phyloP scores from a whole-genome alignment of 257 asterid species.

The Solanum clarkiae region DNA sequence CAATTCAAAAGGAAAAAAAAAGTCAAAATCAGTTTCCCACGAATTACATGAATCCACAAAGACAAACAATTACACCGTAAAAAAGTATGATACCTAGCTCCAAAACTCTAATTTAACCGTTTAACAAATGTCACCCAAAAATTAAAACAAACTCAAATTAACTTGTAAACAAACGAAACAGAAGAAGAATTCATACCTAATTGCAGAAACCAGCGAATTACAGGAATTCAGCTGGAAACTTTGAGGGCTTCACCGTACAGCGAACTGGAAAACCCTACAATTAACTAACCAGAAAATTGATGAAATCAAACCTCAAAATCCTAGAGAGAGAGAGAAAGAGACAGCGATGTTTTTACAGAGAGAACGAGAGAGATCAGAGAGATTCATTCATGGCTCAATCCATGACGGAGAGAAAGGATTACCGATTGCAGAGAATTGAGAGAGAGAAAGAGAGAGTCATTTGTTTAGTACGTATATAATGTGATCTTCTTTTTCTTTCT shows the following conservation, averaged over 20 bases:
- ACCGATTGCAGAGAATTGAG: background rate
- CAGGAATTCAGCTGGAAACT: background rate
- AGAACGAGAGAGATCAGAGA: background rate
- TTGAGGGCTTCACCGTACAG: background rate
- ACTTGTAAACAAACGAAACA: background rate
- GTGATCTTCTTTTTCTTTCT: background rate
- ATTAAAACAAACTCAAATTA: background rate
- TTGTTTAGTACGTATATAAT: background rate
- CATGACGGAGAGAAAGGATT: background rate
- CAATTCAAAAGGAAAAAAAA: background rate
- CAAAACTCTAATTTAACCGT: background rate
- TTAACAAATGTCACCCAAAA: background rate
- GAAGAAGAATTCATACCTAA: background rate
- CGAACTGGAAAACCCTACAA: background rate
- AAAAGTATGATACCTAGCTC: background rate
- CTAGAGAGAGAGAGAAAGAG: background rate
- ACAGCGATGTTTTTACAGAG: background rate
- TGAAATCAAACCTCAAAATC: background rate
- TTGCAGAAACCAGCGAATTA: background rate
- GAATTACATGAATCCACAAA: background rate
- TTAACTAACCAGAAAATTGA: background rate
- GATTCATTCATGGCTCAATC: background rate
- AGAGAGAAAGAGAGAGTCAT: background rate
- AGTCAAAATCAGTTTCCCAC: background rate
- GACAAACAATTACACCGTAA: background rate